These are phyloP conservation scores for Populus euphratica DNA, from an alignment of 345 rosid species.

Conservation along the genomic window DNA sequence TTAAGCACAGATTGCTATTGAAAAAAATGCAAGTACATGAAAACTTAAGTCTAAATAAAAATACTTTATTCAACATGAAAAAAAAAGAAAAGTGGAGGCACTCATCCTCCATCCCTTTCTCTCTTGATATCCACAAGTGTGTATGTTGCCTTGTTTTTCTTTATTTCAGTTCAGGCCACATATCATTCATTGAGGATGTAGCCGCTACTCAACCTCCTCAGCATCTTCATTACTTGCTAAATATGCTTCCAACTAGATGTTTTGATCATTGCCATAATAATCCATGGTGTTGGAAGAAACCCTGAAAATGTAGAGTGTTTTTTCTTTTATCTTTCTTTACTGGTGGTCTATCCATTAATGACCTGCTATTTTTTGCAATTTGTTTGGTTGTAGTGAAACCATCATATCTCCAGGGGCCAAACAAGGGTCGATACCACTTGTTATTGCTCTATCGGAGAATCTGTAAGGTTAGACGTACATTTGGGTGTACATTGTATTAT, in stretches of 20 bases:
- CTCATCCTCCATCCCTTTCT: not conserved
- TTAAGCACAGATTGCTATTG: too few species aligned
- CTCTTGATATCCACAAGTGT: not conserved
- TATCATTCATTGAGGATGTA: conserved; percentile 67
- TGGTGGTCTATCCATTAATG: not conserved
- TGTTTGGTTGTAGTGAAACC: conserved; percentile 46
- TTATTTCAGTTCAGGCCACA: conserved; percentile 33
- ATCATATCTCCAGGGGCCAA: conserved; percentile 67
- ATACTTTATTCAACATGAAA: too few species aligned
- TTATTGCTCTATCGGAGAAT: conserved; percentile 66
- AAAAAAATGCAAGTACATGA: too few species aligned
- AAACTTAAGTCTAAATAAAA: too few species aligned
- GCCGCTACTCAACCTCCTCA: conserved; percentile 67
- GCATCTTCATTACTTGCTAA: conserved; percentile 64
- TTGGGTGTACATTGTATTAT: not conserved
- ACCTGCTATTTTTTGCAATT: conserved; percentile 1
- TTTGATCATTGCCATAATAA: not conserved
- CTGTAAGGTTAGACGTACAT: conserved; percentile 44
- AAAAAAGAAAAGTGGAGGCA: not conserved
- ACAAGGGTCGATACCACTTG: conserved; percentile 72
- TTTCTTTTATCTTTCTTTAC: not conserved
- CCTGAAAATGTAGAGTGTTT: not conserved
- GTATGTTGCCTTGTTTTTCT: not conserved
- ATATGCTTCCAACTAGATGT: conserved; percentile 78
- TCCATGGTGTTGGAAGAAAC: not conserved